Base-by-base conservation (phyloP, 1,284 basidiomycete genomes). In the Ceratorhiza oryzae-sativae region DNA sequence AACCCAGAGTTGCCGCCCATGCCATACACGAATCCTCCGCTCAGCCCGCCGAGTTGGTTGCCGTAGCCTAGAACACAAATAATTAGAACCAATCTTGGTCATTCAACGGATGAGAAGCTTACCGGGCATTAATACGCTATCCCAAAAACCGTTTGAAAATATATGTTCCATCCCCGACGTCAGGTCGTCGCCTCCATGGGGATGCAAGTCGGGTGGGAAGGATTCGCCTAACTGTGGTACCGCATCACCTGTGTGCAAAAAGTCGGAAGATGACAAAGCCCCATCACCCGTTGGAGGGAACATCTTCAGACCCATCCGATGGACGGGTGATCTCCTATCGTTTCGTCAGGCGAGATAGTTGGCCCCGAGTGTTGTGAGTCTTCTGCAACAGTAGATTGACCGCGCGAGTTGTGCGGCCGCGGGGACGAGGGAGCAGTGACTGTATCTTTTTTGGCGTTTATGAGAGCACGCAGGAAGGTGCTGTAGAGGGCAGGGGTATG, bases 401-500 rank as follows among this genome's bases (percentile, higher is more conserved):
- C 53, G 25, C 53, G 27, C 32, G 70, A 51, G 20, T 34, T 32
- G 60, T 58, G n/a, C n/a, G 49, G 27, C 49, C 3, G 34, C n/a
- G 59, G 67, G 45, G 65, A 51, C 55, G 70, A 70, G 59, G 56
- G 75, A 62, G 48, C 65, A 15, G 45, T 72, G 36, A 46, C 67
- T 36, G 63, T 55, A 68, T 89, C 86, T 27, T 84, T 82, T 75
- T 88, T 87, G 23, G 86, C 87, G 5, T 87, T 85, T 72, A 91
- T 86, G 27, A 94, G 87, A 12, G 92, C 92, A 5, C 91, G 89
- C 27, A 97, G 85, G 83, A 97, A 95, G 15, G 87, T 85, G 76
- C 90, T 90, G 82, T 97, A 97, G 68, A 97, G 84, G 4, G 91
- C 89, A 0, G 93, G 93, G 0, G 94, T 94, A 78, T 97, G 94